phyloP scores from a whole-genome alignment of 1,284 basidiomycete species.

The Coniferiporia sulphurascens region DNA sequence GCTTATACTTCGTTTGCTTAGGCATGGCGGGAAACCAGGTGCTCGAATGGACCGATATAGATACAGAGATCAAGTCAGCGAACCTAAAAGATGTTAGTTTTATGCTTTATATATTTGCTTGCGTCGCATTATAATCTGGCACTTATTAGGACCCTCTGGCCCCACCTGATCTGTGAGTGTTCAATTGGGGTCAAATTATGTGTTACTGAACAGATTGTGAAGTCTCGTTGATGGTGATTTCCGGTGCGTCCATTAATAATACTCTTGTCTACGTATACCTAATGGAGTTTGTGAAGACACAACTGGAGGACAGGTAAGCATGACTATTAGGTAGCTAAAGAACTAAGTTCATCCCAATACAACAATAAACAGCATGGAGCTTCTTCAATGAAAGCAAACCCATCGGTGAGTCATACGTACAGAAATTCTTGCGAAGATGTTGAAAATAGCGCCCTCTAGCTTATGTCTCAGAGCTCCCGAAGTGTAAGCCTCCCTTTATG shows the following conservation, averaged over 20 bases:
- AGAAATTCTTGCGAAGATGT: constrained; percentile 30
- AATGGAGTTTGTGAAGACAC: constrained; percentile 28
- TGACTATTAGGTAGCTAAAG: background rate
- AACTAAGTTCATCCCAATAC: background rate
- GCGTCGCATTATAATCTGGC: background rate
- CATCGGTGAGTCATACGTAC: constrained; percentile 33
- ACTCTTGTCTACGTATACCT: background rate
- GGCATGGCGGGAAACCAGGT: constrained; percentile 67
- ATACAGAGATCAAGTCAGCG: constrained; percentile 61
- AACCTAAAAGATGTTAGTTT: constrained; percentile 46
- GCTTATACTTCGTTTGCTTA: constrained; percentile 20
- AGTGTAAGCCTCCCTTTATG: constrained; percentile 24
- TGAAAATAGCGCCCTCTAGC: constrained; percentile 18
- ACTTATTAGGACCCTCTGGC: constrained; percentile 50
- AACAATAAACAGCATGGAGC: constrained; percentile 33
- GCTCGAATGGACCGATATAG: constrained; percentile 57
- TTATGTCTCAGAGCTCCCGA: constrained; percentile 32
- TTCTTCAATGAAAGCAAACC: constrained; percentile 38
- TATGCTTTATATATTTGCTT: background rate
- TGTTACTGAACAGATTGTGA: background rate
- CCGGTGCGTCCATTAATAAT: constrained; percentile 29
- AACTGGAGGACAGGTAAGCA: constrained; percentile 49
- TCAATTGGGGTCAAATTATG: background rate
- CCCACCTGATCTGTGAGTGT: constrained; percentile 51
- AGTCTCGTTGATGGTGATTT: constrained; percentile 51